Percentiles rank a stretch among this genome's conserved stretches.
These are phyloP conservation scores for Yarrowia sp. DNA, from an alignment of 805 yeast genomes.

Conservation along the genomic window DNA sequence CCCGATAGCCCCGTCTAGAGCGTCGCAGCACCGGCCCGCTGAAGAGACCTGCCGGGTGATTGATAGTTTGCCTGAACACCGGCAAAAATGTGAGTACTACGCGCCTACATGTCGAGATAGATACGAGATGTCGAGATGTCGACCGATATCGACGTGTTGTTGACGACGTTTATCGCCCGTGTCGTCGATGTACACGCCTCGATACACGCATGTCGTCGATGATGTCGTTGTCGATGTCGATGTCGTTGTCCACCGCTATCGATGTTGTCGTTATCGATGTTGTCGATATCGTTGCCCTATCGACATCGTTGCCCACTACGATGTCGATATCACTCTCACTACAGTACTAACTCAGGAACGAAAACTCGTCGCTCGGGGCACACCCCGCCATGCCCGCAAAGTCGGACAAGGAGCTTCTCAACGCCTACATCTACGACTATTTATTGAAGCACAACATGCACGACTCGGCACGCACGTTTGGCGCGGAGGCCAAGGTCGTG, in stretches of 20 bases:
- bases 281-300: too few relatives aligned
- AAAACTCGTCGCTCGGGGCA: slow-evolving; percentile 27
- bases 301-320: too few relatives aligned
- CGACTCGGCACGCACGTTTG: slow-evolving; percentile 70
- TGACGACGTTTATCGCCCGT: not conserved
- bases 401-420: slow-evolving; percentile 44
- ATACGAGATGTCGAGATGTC: not conserved
- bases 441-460: slow-evolving; percentile 68
- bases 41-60: slow-evolving; percentile 24
- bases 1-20: not conserved
- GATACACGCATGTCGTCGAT: not conserved
- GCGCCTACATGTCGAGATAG: too few relatives aligned
- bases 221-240: not conserved
- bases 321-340: not conserved
- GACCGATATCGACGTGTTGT: too few relatives aligned
- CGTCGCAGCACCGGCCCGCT: slow-evolving; percentile 24
- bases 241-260: too few relatives aligned
- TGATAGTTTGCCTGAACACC: slow-evolving; percentile 14
- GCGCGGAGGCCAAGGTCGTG: slow-evolving; percentile 68
- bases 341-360: slow-evolving; percentile 18
- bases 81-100: slow-evolving; percentile 23
- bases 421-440: slow-evolving; percentile 86
- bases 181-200: too few relatives aligned
- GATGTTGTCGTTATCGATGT: too few relatives aligned
- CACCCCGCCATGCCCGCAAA: slow-evolving; percentile 27